These are phyloP conservation scores for Pseudisothecium myosuroides DNA, from an alignment of 225 moss, liverwort and hornwort species.

Conservation along the genomic window DNA sequence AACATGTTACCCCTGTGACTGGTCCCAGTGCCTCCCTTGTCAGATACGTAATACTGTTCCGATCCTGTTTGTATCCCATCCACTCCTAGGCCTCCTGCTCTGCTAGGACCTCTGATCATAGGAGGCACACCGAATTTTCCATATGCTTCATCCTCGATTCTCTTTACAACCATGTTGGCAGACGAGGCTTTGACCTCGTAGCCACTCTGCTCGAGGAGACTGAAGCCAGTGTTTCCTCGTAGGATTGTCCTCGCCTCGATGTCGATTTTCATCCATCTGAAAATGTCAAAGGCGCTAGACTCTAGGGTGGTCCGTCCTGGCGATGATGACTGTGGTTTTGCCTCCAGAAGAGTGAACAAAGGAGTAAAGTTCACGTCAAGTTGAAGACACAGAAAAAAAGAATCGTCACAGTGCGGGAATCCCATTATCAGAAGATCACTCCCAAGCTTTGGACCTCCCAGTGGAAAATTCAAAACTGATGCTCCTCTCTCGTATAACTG, in stretches of 20 bases:
- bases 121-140: slow-evolving; percentile 27
- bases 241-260: slow-evolving; percentile 59
- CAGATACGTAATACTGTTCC: slow-evolving; percentile 44
- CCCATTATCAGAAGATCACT: slow-evolving; percentile 82
- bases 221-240: slow-evolving; percentile 68
- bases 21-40: slow-evolving; percentile 26
- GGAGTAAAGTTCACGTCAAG: slow-evolving; percentile 80
- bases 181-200: slow-evolving; percentile 30
- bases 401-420: slow-evolving; percentile 77
- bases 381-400: slow-evolving; percentile 75
- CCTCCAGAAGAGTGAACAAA: slow-evolving; percentile 77
- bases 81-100: slow-evolving; percentile 28
- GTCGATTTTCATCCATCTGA: slow-evolving; percentile 73
- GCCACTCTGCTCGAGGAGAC: slow-evolving; percentile 55
- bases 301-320: slow-evolving; percentile 39
- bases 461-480: slow-evolving; percentile 53
- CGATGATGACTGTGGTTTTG: slow-evolving; percentile 35
- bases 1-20: slow-evolving; percentile 11
- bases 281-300: slow-evolving; percentile 59
- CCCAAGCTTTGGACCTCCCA: slow-evolving; percentile 52
- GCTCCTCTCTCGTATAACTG: slow-evolving; percentile 93
- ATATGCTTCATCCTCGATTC: slow-evolving; percentile 33
- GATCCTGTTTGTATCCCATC: slow-evolving; percentile 43
- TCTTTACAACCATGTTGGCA: slow-evolving; percentile 17
- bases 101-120: slow-evolving; percentile 32